phyloP scores from a whole-genome alignment of 1,284 basidiomycete genomes.

The Cryptococcus sp. region DNA sequence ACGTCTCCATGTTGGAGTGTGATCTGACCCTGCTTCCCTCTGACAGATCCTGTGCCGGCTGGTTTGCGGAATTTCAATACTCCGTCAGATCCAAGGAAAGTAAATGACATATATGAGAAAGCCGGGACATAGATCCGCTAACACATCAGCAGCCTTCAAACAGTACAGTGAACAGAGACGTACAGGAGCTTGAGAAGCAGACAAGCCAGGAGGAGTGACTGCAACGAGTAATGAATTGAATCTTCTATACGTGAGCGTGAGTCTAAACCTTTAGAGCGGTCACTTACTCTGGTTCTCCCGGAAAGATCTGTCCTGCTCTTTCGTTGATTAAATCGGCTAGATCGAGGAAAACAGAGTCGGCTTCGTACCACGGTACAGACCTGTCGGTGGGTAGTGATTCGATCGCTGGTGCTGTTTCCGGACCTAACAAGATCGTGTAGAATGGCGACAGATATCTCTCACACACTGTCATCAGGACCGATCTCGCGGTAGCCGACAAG shows the following conservation, averaged over 20 bases:
- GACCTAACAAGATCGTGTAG: slow-evolving; percentile 33
- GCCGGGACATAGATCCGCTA: slow-evolving; percentile 13
- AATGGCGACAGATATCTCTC: slow-evolving; percentile 32
- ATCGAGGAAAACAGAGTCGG: slow-evolving; percentile 14
- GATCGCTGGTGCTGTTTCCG: slow-evolving; percentile 13
- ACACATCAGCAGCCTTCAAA: not conserved
- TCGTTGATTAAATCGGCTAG: slow-evolving; percentile 33
- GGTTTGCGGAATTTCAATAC: slow-evolving; percentile 10
- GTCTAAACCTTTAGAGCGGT: not conserved
- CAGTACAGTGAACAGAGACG: slow-evolving; percentile 4
- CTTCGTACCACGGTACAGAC: slow-evolving; percentile 18
- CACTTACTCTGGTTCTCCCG: slow-evolving; percentile 30
- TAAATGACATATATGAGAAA: slow-evolving; percentile 12
- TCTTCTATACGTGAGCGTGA: slow-evolving; percentile 15
- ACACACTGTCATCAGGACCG: slow-evolving; percentile 15
- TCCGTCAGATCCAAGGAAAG: slow-evolving; percentile 30
- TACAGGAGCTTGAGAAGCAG: slow-evolving; percentile 16
- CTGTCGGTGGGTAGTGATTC: slow-evolving; percentile 18
- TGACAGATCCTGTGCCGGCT: not conserved
- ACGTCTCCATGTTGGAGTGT: slow-evolving; percentile 41
- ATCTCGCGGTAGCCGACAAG: not conserved
- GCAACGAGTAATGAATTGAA: slow-evolving; percentile 36
- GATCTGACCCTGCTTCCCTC: slow-evolving; percentile 19
- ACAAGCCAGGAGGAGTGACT: slow-evolving; percentile 21
- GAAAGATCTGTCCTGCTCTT: slow-evolving; percentile 27